Evolutionary conservation across 371 early-diverging fungal species (phyloP).

Genomic region (Apophysomyces ossiformis): DNA sequence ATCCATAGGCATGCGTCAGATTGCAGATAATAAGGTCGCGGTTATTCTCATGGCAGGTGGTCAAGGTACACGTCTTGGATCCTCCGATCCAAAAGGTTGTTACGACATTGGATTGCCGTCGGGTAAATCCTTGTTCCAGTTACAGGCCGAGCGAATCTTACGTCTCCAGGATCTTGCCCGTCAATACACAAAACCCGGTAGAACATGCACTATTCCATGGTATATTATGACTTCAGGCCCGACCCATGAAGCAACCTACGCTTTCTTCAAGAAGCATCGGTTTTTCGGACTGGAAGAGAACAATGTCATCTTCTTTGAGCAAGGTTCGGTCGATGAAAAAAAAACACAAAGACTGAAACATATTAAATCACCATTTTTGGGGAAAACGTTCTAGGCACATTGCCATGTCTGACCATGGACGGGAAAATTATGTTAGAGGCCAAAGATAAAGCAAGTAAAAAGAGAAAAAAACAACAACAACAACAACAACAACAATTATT

Average conservation of each 20-base stretch:
- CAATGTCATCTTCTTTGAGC: constrained; percentile 90
- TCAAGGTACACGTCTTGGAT: constrained; percentile 91
- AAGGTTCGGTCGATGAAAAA: constrained; percentile 45
- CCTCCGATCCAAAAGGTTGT: constrained; percentile 90
- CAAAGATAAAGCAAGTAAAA: constrained; percentile 78
- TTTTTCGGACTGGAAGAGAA: constrained; percentile 83
- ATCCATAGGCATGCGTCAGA: constrained; percentile 73
- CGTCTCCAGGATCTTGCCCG: constrained; percentile 81
- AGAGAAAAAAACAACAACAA: constrained; percentile 86
- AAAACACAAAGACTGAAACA: too few relatives aligned
- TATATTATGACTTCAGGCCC: constrained; percentile 97
- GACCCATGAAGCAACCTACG: constrained; percentile 80
- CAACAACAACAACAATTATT: constrained; percentile 57
- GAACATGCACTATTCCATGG: constrained; percentile 83
- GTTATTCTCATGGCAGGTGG: constrained; percentile 94
- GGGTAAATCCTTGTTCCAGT: constrained; percentile 84
- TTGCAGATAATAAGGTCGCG: constrained; percentile 87
- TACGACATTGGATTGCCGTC: constrained; percentile 90
- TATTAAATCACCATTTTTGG: too few relatives aligned
- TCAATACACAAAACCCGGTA: constrained; percentile 37
- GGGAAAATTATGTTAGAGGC: constrained; percentile 90
- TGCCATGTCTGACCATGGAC: constrained; percentile 82
- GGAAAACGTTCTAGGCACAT: constrained; percentile 56
- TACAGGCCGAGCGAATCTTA: constrained; percentile 91
- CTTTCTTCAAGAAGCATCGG: constrained; percentile 73